Percentiles rank a stretch among this genome's conserved stretches.
Conservation (phyloP, 1,284 basidiomycete species). For the Ceratobasidium sp. region DNA sequence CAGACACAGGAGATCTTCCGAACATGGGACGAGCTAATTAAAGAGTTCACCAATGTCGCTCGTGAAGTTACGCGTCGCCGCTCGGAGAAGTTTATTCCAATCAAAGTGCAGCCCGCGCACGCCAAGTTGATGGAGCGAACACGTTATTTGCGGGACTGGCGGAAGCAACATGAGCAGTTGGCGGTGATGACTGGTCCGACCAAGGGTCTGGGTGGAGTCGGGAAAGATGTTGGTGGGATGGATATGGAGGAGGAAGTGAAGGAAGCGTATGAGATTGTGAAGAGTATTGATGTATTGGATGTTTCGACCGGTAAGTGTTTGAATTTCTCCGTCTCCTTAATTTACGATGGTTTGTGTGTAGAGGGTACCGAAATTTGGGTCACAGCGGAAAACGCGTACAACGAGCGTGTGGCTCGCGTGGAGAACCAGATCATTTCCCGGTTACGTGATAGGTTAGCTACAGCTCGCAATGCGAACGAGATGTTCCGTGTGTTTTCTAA, state of each 20-base stretch:
- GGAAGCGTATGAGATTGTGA: slow-evolving; percentile 94
- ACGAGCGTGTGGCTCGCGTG: slow-evolving; percentile 95
- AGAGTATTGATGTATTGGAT: slow-evolving; percentile 96
- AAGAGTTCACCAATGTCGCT: slow-evolving; percentile 98
- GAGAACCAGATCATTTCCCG: slow-evolving; percentile 99
- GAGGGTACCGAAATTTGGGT: slow-evolving; percentile 99
- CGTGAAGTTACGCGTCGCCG: slow-evolving; percentile 94
- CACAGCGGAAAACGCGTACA: slow-evolving; percentile 96
- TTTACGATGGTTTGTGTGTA: slow-evolving; percentile 53
- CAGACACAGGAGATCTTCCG: slow-evolving; percentile 87
- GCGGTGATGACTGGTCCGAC: slow-evolving; percentile 97
- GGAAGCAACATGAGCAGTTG: slow-evolving; percentile 97
- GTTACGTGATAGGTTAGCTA: slow-evolving; percentile 92
- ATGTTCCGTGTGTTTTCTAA: slow-evolving; percentile 99
- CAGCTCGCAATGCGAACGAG: slow-evolving; percentile 96
- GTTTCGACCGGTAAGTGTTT: slow-evolving; percentile 79
- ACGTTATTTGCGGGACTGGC: slow-evolving; percentile 90
- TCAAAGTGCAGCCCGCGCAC: slow-evolving; percentile 94
- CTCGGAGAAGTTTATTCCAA: slow-evolving; percentile 94
- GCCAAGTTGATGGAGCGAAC: slow-evolving; percentile 91
- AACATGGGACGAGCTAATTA: slow-evolving; percentile 97
- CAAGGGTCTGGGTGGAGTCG: slow-evolving; percentile 81
- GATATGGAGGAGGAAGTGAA: slow-evolving; percentile 99
- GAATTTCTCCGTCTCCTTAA: neutral
- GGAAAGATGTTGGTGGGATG: slow-evolving; percentile 82